These are phyloP conservation scores for Microsporum canis DNA, from an alignment of 2,329 filamentous ascomycete genomes.

Conservation along the genomic window DNA sequence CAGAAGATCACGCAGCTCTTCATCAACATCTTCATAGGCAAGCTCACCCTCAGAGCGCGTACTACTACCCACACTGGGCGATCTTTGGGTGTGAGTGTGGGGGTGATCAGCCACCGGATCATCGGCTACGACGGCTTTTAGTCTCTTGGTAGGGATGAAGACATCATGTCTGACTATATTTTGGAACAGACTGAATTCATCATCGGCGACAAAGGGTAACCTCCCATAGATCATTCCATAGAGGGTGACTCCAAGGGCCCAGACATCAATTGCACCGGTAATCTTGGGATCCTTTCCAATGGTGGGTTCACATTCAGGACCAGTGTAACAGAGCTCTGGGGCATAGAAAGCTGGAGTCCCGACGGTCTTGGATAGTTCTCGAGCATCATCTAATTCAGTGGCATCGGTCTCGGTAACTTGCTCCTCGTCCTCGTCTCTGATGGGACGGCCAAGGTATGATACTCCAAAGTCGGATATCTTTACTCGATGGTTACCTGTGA, in stretches of 20 bases:
- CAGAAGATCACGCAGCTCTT: conserved; percentile 67
- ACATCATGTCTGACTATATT: conserved; percentile 88
- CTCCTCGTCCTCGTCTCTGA: conserved; percentile 68
- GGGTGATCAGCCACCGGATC: not conserved
- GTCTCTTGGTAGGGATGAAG: conserved; percentile 68
- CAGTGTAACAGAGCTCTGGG: conserved; percentile 87
- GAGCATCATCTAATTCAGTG: conserved; percentile 77
- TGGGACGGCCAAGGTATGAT: conserved; percentile 85
- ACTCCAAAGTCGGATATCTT: conserved; percentile 99
- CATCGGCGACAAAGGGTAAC: conserved; percentile 83
- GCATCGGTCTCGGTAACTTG: conserved; percentile 73
- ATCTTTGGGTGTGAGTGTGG: conserved; percentile 36
- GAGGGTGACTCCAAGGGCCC: conserved; percentile 90
- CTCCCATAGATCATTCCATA: conserved; percentile 93
- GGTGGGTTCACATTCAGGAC: conserved; percentile 46
- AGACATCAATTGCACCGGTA: conserved; percentile 90
- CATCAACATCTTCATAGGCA: conserved; percentile 74
- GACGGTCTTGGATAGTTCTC: conserved; percentile 95
- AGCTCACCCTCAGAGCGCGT: conserved; percentile 61
- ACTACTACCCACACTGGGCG: conserved; percentile 46
- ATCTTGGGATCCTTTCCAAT: conserved; percentile 56
- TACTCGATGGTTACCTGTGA: conserved; percentile 71
- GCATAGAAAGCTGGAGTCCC: conserved; percentile 97
- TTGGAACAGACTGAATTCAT: conserved; percentile 83
- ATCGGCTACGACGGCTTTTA: conserved; percentile 56